Base-by-base conservation (phyloP, 1,284 basidiomycete genomes). In the Ceratobasidium theobromae region DNA sequence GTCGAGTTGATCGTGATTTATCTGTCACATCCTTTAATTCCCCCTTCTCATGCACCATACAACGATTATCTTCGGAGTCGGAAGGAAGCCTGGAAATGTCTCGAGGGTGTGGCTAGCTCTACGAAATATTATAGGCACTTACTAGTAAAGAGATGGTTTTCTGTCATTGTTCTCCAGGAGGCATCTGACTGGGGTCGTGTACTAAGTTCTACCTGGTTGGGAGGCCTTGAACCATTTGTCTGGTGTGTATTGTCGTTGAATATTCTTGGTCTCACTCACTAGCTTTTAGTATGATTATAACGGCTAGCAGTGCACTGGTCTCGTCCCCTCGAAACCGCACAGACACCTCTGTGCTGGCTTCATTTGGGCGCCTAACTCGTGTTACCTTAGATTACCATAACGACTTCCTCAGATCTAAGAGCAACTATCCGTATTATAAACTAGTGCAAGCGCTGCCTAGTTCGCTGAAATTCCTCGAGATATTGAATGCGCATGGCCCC, bases 311-410 rank as follows among this genome's bases (percentile, higher is more conserved):
- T 49, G 60, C 60, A 5, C 49, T 64, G 35, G 45, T 40, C 4
- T 64, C 60, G n/a, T 64, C 60, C 2, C 60, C 30, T 5, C 60
- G 60, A 11, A 30, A 52, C 16, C 48, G 38, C 38, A 64, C 60
- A 21, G 38, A 64, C 28, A 52, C 48, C 25, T 11, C 30, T 4
- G 35, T 52, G 8, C 60, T 64, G 1, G 23, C n/a, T 12, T 21
- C n/a, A 16, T 64, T 64, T 33, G 28, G 52, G 4, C 33, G 41
- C 14, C 53, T 43, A 16, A 51, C 30, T 21, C 40, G 49, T 14
- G 62, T 53, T 18, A 53, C 62, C n/a, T 12, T 65, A 6, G 62
- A 65, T 21, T 65, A 45, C 32, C 62, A 65, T 27, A 65, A 65
- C 28, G 62, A 65, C 21, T 65, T 65, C 21, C 41, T 65, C n/a